Evolutionary conservation across 345 rosid species (phyloP).

Genomic region (Sisymbrium irio): DNA sequence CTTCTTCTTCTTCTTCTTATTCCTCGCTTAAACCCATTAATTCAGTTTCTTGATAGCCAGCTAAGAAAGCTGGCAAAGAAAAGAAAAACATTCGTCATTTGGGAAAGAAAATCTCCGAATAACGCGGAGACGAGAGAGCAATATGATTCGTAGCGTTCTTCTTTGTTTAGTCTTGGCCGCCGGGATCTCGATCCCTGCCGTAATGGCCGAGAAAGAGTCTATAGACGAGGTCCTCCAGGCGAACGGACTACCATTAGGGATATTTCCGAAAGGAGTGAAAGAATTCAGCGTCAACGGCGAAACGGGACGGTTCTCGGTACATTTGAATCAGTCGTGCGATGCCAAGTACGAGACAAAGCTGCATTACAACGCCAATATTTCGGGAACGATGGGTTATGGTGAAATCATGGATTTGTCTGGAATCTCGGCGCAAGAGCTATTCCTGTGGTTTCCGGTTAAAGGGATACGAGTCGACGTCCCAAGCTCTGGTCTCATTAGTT

Average conservation of each 20-base stretch:
- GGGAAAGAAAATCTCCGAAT: not conserved
- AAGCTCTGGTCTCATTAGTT: constrained; percentile 76
- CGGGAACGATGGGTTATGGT: constrained; percentile 67
- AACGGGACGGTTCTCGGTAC: constrained; percentile 64
- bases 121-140: not conserved
- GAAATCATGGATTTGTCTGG: constrained; percentile 68
- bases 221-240: constrained; percentile 57
- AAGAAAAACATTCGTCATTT: not conserved
- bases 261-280: constrained; percentile 73
- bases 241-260: constrained; percentile 75
- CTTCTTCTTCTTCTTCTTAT: constrained; percentile 7
- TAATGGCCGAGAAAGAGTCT: constrained; percentile 30
- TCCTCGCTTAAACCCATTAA: constrained; percentile 37
- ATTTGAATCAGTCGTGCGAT: constrained; percentile 74
- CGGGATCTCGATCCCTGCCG: constrained; percentile 16
- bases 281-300: constrained; percentile 45
- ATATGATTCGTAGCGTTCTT: constrained; percentile 30
- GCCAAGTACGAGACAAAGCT: constrained; percentile 82
- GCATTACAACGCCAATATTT: constrained; percentile 64
- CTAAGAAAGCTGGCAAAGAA: too few relatives aligned
- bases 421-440: constrained; percentile 71
- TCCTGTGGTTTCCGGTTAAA: constrained; percentile 86
- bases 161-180: constrained; percentile 32
- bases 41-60: too few relatives aligned
- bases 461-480: constrained; percentile 83